These are phyloP conservation scores for Xylaria arbuscula DNA, from an alignment of 2,329 filamentous ascomycete species.

Conservation along the genomic window DNA sequence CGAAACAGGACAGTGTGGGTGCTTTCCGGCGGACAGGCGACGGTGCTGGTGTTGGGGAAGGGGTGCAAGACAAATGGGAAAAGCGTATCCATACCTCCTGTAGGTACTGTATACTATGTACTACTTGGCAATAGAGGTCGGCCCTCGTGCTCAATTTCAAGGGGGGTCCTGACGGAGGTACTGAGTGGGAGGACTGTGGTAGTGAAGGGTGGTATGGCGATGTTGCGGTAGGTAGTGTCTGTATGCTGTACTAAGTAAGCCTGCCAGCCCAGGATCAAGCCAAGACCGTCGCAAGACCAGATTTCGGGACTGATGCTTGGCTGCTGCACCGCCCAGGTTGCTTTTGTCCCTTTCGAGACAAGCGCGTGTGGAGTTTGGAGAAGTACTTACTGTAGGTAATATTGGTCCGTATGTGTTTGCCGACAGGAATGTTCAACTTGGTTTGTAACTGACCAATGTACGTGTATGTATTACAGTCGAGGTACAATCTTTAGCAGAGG, in stretches of 20 bases:
- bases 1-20: slow-evolving; percentile 26
- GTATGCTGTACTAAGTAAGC: slow-evolving; percentile 7
- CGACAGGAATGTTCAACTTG: not conserved
- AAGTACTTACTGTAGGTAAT: not conserved
- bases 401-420: not conserved
- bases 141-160: slow-evolving; percentile 19
- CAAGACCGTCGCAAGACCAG: slow-evolving; percentile 32
- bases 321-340: slow-evolving; percentile 25
- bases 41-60: slow-evolving; percentile 20
- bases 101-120: too few relatives aligned
- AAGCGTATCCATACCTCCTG: slow-evolving; percentile 18
- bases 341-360: slow-evolving; percentile 23
- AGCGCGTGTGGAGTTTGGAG: slow-evolving; percentile 10
- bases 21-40: slow-evolving; percentile 13
- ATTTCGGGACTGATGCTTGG: slow-evolving; percentile 34
- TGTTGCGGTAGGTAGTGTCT: slow-evolving; percentile 3
- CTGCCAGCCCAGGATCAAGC: slow-evolving; percentile 30
- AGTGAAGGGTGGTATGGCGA: slow-evolving; percentile 14
- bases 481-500: not conserved
- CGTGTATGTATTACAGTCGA: not conserved
- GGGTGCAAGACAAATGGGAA: slow-evolving; percentile 18
- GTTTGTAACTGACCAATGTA: not conserved
- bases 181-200: slow-evolving; percentile 9
- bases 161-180: too few relatives aligned
- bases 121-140: not conserved